A percentile compares a stretch with the other conserved stretches of the same genome.
phyloP scores from a whole-genome alignment of 192 early-diverging fungal genomes.

The Coemansia sp. region DNA sequence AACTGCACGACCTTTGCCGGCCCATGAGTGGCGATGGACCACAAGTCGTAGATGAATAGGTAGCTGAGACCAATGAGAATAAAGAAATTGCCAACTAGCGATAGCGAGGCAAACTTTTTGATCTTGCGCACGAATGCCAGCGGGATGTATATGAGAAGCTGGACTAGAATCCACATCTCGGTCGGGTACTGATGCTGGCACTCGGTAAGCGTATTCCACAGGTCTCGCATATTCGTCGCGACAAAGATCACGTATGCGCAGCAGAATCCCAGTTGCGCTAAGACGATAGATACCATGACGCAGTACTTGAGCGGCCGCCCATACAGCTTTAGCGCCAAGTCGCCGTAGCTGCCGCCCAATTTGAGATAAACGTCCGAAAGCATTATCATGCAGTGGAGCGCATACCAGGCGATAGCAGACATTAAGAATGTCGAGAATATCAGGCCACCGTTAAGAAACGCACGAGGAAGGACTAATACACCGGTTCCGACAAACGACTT shows the following conservation, averaged over 20 bases:
- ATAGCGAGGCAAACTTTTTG: constrained; percentile 83
- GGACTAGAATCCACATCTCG: constrained; percentile 77
- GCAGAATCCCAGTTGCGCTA: constrained; percentile 85
- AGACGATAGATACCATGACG: constrained; percentile 70
- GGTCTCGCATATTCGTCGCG: constrained; percentile 77
- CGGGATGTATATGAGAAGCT: constrained; percentile 77
- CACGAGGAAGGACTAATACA: constrained; percentile 72
- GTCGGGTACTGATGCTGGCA: constrained; percentile 63
- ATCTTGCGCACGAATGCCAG: constrained; percentile 91
- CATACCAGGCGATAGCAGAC: constrained; percentile 63
- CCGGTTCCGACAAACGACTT: constrained; percentile 86
- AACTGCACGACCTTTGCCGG: constrained; percentile 72
- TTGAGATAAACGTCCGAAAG: constrained; percentile 65
- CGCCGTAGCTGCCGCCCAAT: constrained; percentile 67
- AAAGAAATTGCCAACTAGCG: constrained; percentile 90
- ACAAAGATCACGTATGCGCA: constrained; percentile 91
- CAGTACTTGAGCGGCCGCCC: constrained; percentile 63
- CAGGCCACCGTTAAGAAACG: constrained; percentile 78
- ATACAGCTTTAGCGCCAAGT: constrained; percentile 68
- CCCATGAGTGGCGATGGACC: constrained; percentile 65
- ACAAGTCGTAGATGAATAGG: constrained; percentile 82
- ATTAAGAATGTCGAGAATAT: constrained; percentile 62
- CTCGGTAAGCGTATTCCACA: constrained; percentile 68
- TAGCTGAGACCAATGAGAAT: constrained; percentile 88
- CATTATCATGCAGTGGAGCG: constrained; percentile 67